Evolutionary conservation across 257 asterid species (phyloP).

Genomic region (Gentiana macrophylla): DNA sequence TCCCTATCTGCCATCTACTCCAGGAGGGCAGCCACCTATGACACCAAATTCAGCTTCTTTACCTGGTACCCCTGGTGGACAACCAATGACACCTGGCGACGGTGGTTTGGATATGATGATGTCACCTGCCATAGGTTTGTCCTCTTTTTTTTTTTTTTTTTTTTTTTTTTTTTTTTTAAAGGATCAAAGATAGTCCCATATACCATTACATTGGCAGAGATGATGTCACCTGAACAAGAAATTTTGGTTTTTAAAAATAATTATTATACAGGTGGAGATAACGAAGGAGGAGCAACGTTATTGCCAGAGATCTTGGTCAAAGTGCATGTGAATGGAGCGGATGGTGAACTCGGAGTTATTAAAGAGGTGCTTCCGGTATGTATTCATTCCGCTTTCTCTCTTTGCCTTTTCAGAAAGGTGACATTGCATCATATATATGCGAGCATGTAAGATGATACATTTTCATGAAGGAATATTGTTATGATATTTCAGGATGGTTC

Average conservation of each 20-base stretch:
- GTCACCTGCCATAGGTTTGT: constrained; percentile 73
- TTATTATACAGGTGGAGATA: constrained; percentile 57
- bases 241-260: too few species aligned
- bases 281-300: constrained; percentile 70
- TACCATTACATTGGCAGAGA: neutral
- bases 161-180: neutral
- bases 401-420: neutral
- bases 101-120: constrained; percentile 89
- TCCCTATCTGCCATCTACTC: constrained; percentile 91
- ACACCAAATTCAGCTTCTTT: constrained; percentile 91
- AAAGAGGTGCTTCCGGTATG: constrained; percentile 76
- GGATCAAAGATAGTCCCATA: too few species aligned
- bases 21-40: constrained; percentile 98
- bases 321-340: constrained; percentile 65
- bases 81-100: constrained; percentile 95
- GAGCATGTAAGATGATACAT: neutral
- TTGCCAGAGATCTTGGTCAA: constrained; percentile 76
- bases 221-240: neutral
- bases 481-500: constrained; percentile 59
- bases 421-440: neutral
- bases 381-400: neutral
- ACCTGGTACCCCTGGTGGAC: constrained; percentile 99
- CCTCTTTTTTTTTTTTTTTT: neutral
- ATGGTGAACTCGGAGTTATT: constrained; percentile 49
- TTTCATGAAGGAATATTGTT: neutral